Evolutionary conservation across 768 basidiomycete genomes (phyloP), one percentile per base, ranked within the genome.

Genomic region (Boletus rufocinnamomeus): DNA sequence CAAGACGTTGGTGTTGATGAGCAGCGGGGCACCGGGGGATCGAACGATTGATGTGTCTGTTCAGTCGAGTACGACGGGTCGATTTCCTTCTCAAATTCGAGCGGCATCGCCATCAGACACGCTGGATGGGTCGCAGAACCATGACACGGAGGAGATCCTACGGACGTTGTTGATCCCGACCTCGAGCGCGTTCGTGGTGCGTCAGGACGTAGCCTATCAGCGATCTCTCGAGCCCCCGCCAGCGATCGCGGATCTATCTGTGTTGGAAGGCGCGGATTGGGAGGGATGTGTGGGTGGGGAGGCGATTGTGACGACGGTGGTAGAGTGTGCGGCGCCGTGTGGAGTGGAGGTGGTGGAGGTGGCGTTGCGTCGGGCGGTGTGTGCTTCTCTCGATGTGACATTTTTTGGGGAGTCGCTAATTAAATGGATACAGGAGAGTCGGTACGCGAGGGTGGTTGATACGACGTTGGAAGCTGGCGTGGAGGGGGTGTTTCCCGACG

Each of bases 41-140:
- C 82, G 93, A 45, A 79, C 85, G 45, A 72, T 97, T 54, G 95
- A 97, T 67, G 76, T 96, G 37, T 94, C 93, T 0, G 75, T 95
- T 37, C 88, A 87, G 56, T 87, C 91, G 10, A 77, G 76, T 25
- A 68, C 80, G 27, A 54, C 48, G 8, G 21, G 3, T 7, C 34
- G 63, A 1, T 50, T 64, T 54, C 38, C 40, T 59, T 5, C 52
- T 19, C 41, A 17, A n/a, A 5, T 19, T 2, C 54, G 57, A 14
- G 43, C 47, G 2, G n/a, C 52, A 32, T 63, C 61, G 2, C 43
- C 54, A 6, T 58, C 65, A 1, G 54, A 57, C 13, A 37, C 57
- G 11, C 23, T 53, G 16, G 57, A 55, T 6, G 44, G 34, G 58
- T 16, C 38, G 25, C 47, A 41, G 35, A 58, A 77, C 71, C 63